Evolutionary conservation across 2,329 filamentous ascomycete species (phyloP), one percentile per base, ranked within the genome.

Genomic region (Diaporthe vexans): DNA sequence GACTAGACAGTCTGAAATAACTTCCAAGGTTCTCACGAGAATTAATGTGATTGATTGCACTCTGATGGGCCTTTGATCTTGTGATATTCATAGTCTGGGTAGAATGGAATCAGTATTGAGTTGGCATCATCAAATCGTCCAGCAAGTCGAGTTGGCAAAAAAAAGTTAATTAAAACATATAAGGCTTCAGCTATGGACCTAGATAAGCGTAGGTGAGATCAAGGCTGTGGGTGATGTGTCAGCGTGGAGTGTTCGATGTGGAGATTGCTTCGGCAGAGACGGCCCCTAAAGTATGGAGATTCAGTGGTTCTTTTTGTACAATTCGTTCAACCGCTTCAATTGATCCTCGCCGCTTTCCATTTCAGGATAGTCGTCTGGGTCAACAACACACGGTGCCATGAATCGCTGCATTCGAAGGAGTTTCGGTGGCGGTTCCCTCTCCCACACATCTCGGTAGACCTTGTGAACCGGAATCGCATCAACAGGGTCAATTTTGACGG

Each of bases 371-470:
- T 57, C 51, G 17, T 70, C 67, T 17, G 51, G 11, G 10, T 51
- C 15, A 15, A 52, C 21, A 43, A 70, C 51, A 56, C 67, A 70
- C 11, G 67, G 46, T 9, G 51, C 4, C 51, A 70, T 57, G 17
- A 24, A 35, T 33, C 57, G 35, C 67, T 57, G 67, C 67, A 70
- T 70, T 24, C 48, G 67, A n/a, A 70, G 67, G 13, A 19, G 46
- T 70, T 24, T 21, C 35, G 67, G 51, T 9, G 48, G 67, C 21
- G 11, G 26, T 43, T 57, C 13, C 7, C 46, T 70, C 51, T 70
- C 51, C 67, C 51, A 70, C 24, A 33, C 33, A 43, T 70, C 51
- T 43, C 35, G 67, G 33, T 70, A 70, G n/a, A 70, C 67, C 35
- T 57, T 24, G 26, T 29, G 26, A 9, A 70, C 67, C 67, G 67